Evolutionary conservation across 2,329 filamentous ascomycete genomes (phyloP), one percentile per base, ranked within the genome.

Genomic region (Ophiostoma ulmi): DNA sequence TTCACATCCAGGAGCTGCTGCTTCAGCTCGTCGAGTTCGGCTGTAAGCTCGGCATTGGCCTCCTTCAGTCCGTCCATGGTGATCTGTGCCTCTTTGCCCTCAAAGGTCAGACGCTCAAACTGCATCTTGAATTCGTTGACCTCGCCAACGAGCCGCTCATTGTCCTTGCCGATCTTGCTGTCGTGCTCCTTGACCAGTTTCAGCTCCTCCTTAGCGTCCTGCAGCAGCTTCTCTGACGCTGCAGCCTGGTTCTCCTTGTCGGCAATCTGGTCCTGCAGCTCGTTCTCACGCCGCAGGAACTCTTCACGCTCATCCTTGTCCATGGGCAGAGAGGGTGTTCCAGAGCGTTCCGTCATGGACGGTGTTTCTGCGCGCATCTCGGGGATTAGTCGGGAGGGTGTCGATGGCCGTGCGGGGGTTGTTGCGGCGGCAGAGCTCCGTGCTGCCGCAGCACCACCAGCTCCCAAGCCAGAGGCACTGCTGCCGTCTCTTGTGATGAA

Each of bases 11-110:
- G 85, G 69, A 99, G 88, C 78, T 97, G 94, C 79, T 97, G 94
- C 83, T 98, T 98, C 72, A 98, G 87, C 71, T 97, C 94, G 77
- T 98, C 94, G 41, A 99, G 83, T 80, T 99, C 95, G 0, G 88
- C 82, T 0, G 95, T 98, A 68, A 99, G 88, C 80, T 99, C 95
- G 1, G 90, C 83, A 79, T 99, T 99, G 72, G 94, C 94, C 79
- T 98, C 95, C 81, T 97, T 97, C 68, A 99, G 84, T 55, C 93
- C 91, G 78, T 99, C 95, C 92, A 99, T 97, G 39, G 94, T 97
- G 78, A 99, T 99, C 76, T 91, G 89, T 13, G 93, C 93, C 81
- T 99, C 95, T 82, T 97, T 97, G 83, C 92, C 91, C 84, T 99
- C 95, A 76, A 98, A 99, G 4, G 90, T 91, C 70, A 99, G 86